Conservation (phyloP, 2,329 filamentous ascomycete species). For the Fusarium virguliforme region DNA sequence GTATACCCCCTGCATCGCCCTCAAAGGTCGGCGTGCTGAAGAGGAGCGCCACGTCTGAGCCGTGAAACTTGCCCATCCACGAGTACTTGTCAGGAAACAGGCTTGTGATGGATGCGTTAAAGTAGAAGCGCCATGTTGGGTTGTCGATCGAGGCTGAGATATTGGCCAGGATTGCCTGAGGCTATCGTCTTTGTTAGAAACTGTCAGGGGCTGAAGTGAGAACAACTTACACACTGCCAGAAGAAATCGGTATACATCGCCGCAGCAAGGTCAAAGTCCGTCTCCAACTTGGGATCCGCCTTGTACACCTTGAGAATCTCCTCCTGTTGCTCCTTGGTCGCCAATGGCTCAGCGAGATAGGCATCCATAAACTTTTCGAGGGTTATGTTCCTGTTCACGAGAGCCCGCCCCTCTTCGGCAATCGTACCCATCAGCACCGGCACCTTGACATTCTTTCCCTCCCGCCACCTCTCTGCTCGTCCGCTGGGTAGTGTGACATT, state of each 20-base stretch:
- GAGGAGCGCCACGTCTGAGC: constrained; percentile 47
- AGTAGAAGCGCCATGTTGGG: constrained; percentile 51
- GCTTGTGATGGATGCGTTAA: constrained; percentile 48
- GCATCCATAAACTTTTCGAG: constrained; percentile 40
- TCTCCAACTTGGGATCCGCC: constrained; percentile 21
- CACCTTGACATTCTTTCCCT: constrained; percentile 37
- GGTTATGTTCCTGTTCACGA: constrained; percentile 47
- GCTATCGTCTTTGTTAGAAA: constrained; percentile 36
- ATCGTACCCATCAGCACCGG: constrained; percentile 49
- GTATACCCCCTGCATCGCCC: background rate
- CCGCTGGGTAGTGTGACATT: constrained; percentile 36
- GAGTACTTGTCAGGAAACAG: constrained; percentile 39
- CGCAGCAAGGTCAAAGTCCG: constrained; percentile 48
- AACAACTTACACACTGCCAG: constrained; percentile 49
- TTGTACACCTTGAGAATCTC: constrained; percentile 42
- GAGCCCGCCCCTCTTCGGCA: constrained; percentile 45
- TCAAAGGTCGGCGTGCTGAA: constrained; percentile 44
- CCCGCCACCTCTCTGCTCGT: constrained; percentile 43
- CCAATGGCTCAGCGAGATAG: constrained; percentile 35
- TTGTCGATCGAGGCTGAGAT: constrained; percentile 36
- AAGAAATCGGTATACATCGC: constrained; percentile 51
- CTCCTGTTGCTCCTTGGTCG: constrained; percentile 23
- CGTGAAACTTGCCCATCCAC: constrained; percentile 51
- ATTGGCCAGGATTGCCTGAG: constrained; percentile 47
- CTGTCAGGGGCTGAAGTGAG: background rate